These are phyloP conservation scores for Aspergillus uvarum DNA, from an alignment of 2,329 filamentous ascomycete genomes.

Conservation along the genomic window DNA sequence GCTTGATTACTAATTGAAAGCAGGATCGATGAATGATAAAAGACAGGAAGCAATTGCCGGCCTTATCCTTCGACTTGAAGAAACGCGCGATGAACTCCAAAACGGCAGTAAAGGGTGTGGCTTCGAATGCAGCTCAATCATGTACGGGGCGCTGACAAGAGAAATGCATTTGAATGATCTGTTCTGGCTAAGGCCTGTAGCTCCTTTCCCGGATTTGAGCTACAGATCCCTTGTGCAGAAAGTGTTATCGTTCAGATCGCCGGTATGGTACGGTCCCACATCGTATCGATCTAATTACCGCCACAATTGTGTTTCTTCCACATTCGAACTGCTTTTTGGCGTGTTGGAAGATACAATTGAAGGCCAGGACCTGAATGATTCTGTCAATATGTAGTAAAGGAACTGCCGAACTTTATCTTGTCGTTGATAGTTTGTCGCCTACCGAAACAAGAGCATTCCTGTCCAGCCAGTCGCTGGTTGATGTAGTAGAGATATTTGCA, in stretches of 20 bases:
- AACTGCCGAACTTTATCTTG: too few species aligned
- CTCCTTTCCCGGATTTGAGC: constrained; percentile 14
- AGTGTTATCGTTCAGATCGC: background rate
- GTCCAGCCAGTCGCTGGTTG: too few species aligned
- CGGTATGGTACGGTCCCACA: background rate
- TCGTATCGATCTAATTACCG: background rate
- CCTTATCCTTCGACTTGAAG: constrained; percentile 12
- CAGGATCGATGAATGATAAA: constrained; percentile 17
- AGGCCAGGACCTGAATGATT: background rate
- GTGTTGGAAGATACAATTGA: background rate
- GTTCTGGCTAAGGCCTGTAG: constrained; percentile 14
- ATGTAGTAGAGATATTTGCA: too few species aligned
- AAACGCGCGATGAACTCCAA: constrained; percentile 12
- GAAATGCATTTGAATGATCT: constrained; percentile 16
- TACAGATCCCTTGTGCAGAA: background rate
- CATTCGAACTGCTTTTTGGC: background rate
- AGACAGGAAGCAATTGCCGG: constrained; percentile 16
- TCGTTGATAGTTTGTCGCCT: too few species aligned
- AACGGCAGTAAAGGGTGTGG: constrained; percentile 16
- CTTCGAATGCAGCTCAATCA: constrained; percentile 27
- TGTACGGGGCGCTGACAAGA: constrained; percentile 23
- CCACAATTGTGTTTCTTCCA: background rate
- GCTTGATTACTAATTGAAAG: constrained; percentile 7
- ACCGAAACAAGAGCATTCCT: too few species aligned
- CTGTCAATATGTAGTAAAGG: too few species aligned